Conservation (phyloP, 2,329 filamentous ascomycete species). For the Chrysosporium queenslandicum region DNA sequence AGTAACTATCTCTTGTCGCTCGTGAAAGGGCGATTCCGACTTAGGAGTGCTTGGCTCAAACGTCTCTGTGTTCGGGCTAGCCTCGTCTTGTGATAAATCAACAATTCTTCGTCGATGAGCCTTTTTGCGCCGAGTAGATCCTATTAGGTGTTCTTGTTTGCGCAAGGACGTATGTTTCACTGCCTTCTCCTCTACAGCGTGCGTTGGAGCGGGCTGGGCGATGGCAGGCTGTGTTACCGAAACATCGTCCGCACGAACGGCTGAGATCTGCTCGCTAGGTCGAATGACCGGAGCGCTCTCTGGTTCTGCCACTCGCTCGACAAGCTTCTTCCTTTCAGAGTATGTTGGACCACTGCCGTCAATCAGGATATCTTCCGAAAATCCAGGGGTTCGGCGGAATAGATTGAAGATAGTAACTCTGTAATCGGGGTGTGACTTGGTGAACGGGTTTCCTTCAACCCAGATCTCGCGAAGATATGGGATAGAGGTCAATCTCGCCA, state of each 20-base stretch:
- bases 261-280: conserved; percentile 44
- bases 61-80: not conserved
- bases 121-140: conserved; percentile 38
- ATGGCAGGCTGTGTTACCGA: conserved; percentile 42
- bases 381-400: conserved; percentile 81
- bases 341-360: conserved; percentile 77
- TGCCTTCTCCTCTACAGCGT: conserved; percentile 3
- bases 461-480: conserved; percentile 89
- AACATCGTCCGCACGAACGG: conserved; percentile 47
- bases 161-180: not conserved
- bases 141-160: conserved; percentile 23
- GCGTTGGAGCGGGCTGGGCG: conserved; percentile 4
- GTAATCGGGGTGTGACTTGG: conserved; percentile 74
- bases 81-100: conserved; percentile 44
- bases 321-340: conserved; percentile 70
- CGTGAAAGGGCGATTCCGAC: conserved; percentile 4
- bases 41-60: conserved; percentile 4
- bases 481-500: conserved; percentile 79
- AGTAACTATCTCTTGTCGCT: not conserved
- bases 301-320: conserved; percentile 69
- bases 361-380: conserved; percentile 80
- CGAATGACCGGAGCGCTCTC: conserved; percentile 69
- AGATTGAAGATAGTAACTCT: conserved; percentile 90
- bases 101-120: conserved; percentile 48
- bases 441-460: conserved; percentile 85